Base-by-base conservation (phyloP, 2,329 filamentous ascomycete genomes). In the Alternaria arborescens region DNA sequence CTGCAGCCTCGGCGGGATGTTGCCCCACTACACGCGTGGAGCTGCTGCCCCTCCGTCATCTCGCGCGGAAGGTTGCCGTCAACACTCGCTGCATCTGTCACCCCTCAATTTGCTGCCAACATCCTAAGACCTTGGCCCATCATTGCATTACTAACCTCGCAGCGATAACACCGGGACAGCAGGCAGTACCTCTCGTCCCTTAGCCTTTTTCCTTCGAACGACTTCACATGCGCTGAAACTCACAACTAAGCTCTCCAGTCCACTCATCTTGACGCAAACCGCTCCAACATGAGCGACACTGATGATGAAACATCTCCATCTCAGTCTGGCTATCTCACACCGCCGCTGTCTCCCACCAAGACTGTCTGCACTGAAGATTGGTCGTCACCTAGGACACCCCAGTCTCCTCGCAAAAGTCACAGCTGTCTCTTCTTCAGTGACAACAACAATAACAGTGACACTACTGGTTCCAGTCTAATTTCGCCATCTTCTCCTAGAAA, bases 321-420 rank as follows among this genome's bases (percentile, higher is more conserved):
- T 32, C 54, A 57, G 10, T 64, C 62, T 26, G 69, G 70, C 34
- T 73, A 69, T 42, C 55, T 63, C 18, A 77, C 75, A 28, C 76
- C 75, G 20, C 75, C 74, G 10, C 59, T 76, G n/a, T 78, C 76
- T 46, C 75, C 75, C 28, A 70, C 71, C 34, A 78, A 77, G 58
- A 76, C 71, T 16, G 61, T 70, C 60, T 77, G 74, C 60, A 78
- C 72, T 38, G 70, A 69, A 32, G 73, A 61, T 58, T 76, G 71
- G 71, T 52, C 62, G 14, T 75, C 75, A 18, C 73, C 74, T 20
- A 69, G 65, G 46, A 76, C 71, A 41, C 75, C 75, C 8, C 51
- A 52, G 36, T 78, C 76, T 48, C 72, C 73, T 52, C 69, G 72
- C 50, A 77, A 75, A 54, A 63, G 63, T 52, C 69, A 59, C 50